Evolutionary conservation across 768 basidiomycete species (phyloP).

Genomic region (Tremella fuciformis): DNA sequence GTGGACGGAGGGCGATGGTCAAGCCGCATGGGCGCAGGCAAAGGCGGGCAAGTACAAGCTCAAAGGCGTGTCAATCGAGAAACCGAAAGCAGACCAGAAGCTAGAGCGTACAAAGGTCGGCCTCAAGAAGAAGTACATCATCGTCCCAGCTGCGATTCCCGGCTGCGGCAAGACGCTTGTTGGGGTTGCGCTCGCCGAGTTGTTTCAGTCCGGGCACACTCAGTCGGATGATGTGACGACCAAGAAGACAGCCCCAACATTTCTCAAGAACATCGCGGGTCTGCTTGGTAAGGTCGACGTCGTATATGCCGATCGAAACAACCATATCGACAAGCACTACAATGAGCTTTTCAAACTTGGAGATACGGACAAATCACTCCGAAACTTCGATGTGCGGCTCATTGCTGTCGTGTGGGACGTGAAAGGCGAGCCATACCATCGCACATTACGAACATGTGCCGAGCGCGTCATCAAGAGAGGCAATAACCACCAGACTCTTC

Average conservation of each 20-base stretch:
- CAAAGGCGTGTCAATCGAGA: conserved; percentile 19
- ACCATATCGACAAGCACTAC: conserved; percentile 82
- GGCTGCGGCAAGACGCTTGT: conserved; percentile 92
- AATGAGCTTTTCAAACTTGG: conserved; percentile 62
- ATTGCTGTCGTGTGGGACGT: conserved; percentile 77
- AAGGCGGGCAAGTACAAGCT: conserved; percentile 49
- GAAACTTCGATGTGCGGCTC: conserved; percentile 60
- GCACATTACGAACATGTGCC: conserved; percentile 70
- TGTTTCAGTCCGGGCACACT: conserved; percentile 86
- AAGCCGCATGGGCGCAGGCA: conserved; percentile 49
- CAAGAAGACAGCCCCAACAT: conserved; percentile 69
- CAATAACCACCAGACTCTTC: conserved; percentile 76
- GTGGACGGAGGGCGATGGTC: conserved; percentile 62
- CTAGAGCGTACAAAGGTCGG: conserved; percentile 29
- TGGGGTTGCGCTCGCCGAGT: conserved; percentile 68
- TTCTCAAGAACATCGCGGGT: conserved; percentile 65
- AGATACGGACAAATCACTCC: conserved; percentile 29
- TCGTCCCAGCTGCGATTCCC: conserved; percentile 84
- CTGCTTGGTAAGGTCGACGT: conserved; percentile 66
- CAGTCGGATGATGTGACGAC: conserved; percentile 84
- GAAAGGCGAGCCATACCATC: conserved; percentile 59
- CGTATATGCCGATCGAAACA: conserved; percentile 94
- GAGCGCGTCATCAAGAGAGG: conserved; percentile 74
- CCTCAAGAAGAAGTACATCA: conserved; percentile 64
- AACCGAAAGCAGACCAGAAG: conserved; percentile 22